phyloP scores from a whole-genome alignment of 2,329 filamentous ascomycete species.

The Cladophialophora yegresii region DNA sequence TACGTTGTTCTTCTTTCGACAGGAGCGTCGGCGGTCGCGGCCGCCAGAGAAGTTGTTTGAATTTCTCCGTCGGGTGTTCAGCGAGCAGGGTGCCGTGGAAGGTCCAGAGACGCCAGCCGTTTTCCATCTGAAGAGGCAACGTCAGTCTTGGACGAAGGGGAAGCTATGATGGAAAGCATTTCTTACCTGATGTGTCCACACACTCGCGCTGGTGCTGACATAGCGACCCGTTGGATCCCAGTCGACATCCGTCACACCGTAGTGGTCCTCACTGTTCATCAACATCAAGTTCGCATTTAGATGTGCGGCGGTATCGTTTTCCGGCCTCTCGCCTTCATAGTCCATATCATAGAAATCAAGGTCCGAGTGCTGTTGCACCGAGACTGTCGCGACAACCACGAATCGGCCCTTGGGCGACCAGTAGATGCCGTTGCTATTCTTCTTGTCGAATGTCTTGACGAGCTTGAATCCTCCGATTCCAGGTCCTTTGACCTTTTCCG shows the following conservation, averaged over 20 bases:
- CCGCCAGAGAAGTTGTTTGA: constrained; percentile 96
- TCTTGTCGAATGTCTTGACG: constrained; percentile 93
- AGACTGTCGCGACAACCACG: constrained; percentile 88
- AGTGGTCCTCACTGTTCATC: constrained; percentile 93
- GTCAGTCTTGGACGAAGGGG: not conserved
- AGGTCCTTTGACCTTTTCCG: constrained; percentile 85
- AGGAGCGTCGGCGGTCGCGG: constrained; percentile 89
- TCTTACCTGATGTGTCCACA: constrained; percentile 93
- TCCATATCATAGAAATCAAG: constrained; percentile 98
- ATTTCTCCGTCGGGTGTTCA: constrained; percentile 91
- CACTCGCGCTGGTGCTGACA: constrained; percentile 87
- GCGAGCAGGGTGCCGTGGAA: constrained; percentile 87
- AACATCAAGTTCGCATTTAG: constrained; percentile 90
- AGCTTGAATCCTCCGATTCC: constrained; percentile 88
- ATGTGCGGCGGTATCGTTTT: constrained; percentile 93
- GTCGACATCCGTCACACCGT: constrained; percentile 94
- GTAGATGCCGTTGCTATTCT: constrained; percentile 99
- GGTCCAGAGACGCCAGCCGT: constrained; percentile 97
- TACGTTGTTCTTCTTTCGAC: constrained; percentile 94
- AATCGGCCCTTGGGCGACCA: constrained; percentile 97
- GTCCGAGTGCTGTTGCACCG: constrained; percentile 89
- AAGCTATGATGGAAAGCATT: constrained; percentile 33
- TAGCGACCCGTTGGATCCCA: constrained; percentile 97
- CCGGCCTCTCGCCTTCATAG: constrained; percentile 94
- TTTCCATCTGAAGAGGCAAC: constrained; percentile 81